Conservation (phyloP, 192 early-diverging fungal species). For the Mortierella alpina region DNA sequence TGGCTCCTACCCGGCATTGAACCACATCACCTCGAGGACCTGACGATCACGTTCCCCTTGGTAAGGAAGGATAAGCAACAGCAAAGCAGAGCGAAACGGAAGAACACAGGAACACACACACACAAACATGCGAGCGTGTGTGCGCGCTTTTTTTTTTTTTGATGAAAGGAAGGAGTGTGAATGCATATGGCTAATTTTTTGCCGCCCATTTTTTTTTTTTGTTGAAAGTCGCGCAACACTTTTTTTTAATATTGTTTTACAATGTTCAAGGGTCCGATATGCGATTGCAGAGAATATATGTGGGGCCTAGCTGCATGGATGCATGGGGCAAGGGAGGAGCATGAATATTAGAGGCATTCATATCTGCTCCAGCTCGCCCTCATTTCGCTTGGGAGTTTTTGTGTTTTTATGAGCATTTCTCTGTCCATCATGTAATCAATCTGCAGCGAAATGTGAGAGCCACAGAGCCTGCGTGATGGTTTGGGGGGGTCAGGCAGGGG, state of each 20-base stretch:
- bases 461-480: too few relatives aligned
- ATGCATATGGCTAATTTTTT: background rate
- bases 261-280: background rate
- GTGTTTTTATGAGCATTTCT: background rate
- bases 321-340: background rate
- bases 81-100: background rate
- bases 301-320: background rate
- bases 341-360: background rate
- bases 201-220: conserved; percentile 3
- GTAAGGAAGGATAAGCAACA: conserved; percentile 28
- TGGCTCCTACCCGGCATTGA: conserved; percentile 58
- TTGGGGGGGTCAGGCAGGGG: background rate
- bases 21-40: conserved; percentile 49
- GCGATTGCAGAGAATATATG: too few relatives aligned
- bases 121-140: background rate
- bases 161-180: background rate
- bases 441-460: background rate
- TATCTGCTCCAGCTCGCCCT: too few relatives aligned
- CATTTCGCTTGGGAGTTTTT: background rate
- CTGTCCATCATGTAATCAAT: conserved; percentile 9
- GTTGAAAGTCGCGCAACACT: background rate
- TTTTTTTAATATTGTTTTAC: background rate
- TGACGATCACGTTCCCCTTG: conserved; percentile 45
- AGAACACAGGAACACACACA: background rate
- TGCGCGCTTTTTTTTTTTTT: background rate